phyloP scores from a whole-genome alignment of 306 rosid genomes.

The Cucumis cinereus region DNA sequence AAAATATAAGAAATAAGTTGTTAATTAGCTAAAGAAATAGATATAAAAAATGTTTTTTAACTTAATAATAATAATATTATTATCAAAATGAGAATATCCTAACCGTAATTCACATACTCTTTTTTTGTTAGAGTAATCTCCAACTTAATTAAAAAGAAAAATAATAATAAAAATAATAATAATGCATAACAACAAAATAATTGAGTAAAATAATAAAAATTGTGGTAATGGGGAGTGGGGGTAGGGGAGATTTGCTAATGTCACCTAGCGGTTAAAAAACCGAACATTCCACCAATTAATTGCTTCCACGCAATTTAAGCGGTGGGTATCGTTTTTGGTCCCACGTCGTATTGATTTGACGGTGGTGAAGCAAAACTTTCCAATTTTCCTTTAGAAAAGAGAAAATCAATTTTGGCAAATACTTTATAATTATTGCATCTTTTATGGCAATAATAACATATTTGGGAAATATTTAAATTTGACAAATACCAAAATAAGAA shows the following conservation, averaged over 20 bases:
- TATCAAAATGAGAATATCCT: too few species aligned
- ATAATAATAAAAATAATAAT: not conserved
- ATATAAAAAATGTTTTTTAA: too few species aligned
- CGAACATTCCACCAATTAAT: not conserved
- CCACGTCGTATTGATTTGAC: not conserved
- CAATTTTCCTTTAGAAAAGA: not conserved
- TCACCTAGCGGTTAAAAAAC: not conserved
- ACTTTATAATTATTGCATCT: not conserved
- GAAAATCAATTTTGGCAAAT: not conserved
- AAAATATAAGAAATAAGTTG: too few species aligned
- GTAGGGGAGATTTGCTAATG: slow-evolving; percentile 13
- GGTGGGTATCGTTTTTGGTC: not conserved
- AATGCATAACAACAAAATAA: too few species aligned
- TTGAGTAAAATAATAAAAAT: not conserved
- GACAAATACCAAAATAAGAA: not conserved
- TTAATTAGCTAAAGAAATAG: too few species aligned
- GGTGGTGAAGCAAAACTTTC: not conserved
- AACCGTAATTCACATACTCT: too few species aligned
- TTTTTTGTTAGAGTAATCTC: too few species aligned
- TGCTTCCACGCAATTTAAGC: not conserved
- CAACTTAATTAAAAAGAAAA: too few species aligned
- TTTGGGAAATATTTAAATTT: not conserved
- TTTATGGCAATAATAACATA: not conserved
- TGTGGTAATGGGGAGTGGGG: slow-evolving; percentile 4
- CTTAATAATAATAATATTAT: too few species aligned